phyloP scores from a whole-genome alignment of 1,284 basidiomycete genomes.

The Boletus sp. region DNA sequence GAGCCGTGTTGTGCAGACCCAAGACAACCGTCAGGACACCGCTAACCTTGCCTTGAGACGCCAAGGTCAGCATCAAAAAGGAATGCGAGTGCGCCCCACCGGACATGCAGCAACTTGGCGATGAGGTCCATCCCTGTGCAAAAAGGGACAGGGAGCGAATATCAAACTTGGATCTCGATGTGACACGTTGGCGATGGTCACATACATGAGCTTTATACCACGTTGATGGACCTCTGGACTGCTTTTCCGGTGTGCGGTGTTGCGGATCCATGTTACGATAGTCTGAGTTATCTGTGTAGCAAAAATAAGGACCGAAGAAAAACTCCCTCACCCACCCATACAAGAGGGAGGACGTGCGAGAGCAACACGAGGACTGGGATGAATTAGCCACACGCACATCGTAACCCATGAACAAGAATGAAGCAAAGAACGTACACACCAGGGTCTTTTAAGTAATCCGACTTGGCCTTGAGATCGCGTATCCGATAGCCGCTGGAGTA shows the following conservation, averaged over 20 bases:
- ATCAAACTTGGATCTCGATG: conserved; percentile 17
- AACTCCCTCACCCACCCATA: background rate
- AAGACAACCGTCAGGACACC: conserved; percentile 6
- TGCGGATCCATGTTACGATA: conserved; percentile 75
- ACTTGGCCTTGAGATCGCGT: conserved; percentile 74
- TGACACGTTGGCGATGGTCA: conserved; percentile 20
- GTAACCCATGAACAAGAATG: conserved; percentile 61
- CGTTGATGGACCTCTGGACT: conserved; percentile 60
- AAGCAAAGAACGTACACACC: conserved; percentile 79
- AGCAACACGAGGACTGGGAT: background rate
- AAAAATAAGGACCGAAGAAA: conserved; percentile 16
- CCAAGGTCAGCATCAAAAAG: background rate
- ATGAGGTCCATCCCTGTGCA: conserved; percentile 73
- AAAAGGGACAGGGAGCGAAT: conserved; percentile 11
- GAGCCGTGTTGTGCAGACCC: conserved; percentile 54
- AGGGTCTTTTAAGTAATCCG: conserved; percentile 73
- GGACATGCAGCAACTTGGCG: conserved; percentile 72
- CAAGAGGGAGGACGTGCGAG: background rate
- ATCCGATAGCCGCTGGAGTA: conserved; percentile 62
- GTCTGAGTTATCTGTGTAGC: conserved; percentile 52
- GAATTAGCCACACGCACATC: background rate
- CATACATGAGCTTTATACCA: conserved; percentile 73
- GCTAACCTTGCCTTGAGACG: too few relatives aligned
- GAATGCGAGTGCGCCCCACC: conserved; percentile 60
- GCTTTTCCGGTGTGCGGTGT: conserved; percentile 73